These are phyloP conservation scores for Podospora comata DNA, from an alignment of 495 filamentous ascomycete genomes.

Conservation along the genomic window DNA sequence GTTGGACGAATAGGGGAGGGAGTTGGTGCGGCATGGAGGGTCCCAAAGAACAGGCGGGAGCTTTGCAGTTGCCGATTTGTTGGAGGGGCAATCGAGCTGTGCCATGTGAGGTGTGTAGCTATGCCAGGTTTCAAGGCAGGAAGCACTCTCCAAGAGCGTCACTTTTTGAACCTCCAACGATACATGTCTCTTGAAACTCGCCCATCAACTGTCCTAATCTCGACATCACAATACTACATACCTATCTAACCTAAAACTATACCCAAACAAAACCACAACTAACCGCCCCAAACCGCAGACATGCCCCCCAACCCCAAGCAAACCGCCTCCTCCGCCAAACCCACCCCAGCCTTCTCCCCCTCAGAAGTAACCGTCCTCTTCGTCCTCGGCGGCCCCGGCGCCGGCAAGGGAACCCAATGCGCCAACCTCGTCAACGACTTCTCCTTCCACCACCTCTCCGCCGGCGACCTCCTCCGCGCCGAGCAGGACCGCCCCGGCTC, in stretches of 20 bases:
- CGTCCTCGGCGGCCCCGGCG: constrained; percentile 75
- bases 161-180: neutral
- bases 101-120: neutral
- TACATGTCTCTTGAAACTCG: neutral
- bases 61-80: neutral
- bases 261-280: neutral
- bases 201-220: too few species aligned
- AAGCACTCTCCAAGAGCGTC: neutral
- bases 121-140: constrained; percentile 11
- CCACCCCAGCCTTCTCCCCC: constrained; percentile 74
- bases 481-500: constrained; percentile 83
- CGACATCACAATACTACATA: too few species aligned
- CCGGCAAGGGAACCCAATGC: constrained; percentile 86
- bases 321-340: constrained; percentile 36
- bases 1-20: neutral
- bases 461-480: constrained; percentile 88
- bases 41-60: neutral
- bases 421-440: constrained; percentile 83
- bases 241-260: neutral
- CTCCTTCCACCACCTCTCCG: constrained; percentile 86
- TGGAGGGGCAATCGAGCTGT: neutral
- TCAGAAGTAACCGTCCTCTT: constrained; percentile 81
- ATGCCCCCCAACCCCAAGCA: constrained; percentile 20
- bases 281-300: constrained; percentile 5
- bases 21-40: neutral